Evolutionary conservation across 495 filamentous ascomycete species (phyloP).

Genomic region (Trichoderma erinaceum): DNA sequence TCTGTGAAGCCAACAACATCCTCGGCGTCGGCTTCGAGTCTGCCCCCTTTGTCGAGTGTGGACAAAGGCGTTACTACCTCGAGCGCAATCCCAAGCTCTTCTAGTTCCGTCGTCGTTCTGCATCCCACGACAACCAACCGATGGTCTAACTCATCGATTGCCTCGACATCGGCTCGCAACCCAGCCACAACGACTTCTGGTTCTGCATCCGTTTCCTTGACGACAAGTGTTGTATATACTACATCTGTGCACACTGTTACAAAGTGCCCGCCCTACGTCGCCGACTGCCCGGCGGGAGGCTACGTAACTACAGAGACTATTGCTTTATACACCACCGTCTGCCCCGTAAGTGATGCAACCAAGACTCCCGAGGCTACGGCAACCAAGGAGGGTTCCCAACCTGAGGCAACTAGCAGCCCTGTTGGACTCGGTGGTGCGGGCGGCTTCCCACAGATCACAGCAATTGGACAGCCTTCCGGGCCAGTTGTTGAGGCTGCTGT

Average conservation of each 20-base stretch:
- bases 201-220: slow-evolving; percentile 17
- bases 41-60: background rate
- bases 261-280: slow-evolving; percentile 53
- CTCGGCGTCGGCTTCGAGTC: slow-evolving; percentile 10
- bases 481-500: background rate
- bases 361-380: slow-evolving; percentile 30
- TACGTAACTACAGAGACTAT: slow-evolving; percentile 20
- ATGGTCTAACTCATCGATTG: slow-evolving; percentile 23
- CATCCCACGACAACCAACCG: slow-evolving; percentile 17
- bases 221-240: slow-evolving; percentile 41
- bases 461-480: background rate
- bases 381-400: slow-evolving; percentile 30
- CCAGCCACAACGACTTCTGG: slow-evolving; percentile 16
- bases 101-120: slow-evolving; percentile 3
- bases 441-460: background rate
- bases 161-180: slow-evolving; percentile 8
- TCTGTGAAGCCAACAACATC: slow-evolving; percentile 4
- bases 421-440: background rate
- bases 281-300: slow-evolving; percentile 38
- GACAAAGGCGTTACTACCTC: background rate
- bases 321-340: slow-evolving; percentile 29
- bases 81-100: background rate
- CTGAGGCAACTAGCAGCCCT: slow-evolving; percentile 30
- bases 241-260: slow-evolving; percentile 52
- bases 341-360: slow-evolving; percentile 20